phyloP scores from a whole-genome alignment of 768 basidiomycete genomes.

The Gymnopilus dilepis region DNA sequence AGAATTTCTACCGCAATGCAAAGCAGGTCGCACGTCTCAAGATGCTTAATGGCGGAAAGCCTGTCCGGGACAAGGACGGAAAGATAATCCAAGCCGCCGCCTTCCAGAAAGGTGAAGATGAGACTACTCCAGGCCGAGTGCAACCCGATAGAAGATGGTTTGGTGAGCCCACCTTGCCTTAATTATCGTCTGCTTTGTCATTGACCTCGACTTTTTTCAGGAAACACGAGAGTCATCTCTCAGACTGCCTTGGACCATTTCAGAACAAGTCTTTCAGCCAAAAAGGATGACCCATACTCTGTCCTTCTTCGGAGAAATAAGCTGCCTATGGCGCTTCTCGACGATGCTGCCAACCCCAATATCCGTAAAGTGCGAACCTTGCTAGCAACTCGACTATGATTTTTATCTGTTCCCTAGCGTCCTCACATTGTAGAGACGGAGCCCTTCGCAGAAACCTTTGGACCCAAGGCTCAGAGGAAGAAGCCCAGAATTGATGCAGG shows the following conservation, averaged over 20 bases:
- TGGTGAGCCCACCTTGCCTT: constrained; percentile 58
- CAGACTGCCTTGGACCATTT: constrained; percentile 97
- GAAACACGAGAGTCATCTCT: constrained; percentile 98
- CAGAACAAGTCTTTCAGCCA: constrained; percentile 81
- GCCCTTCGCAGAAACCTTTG: constrained; percentile 93
- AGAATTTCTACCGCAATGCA: constrained; percentile 98
- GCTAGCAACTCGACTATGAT: neutral
- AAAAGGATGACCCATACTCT: constrained; percentile 94
- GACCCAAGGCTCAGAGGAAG: constrained; percentile 95
- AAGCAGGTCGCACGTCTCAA: constrained; percentile 85
- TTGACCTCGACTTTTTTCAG: constrained; percentile 42
- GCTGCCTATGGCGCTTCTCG: constrained; percentile 94
- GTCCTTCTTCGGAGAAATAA: constrained; percentile 94
- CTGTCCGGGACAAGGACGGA: constrained; percentile 88
- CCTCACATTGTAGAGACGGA: constrained; percentile 96
- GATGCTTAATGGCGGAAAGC: constrained; percentile 92
- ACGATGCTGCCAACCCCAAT: constrained; percentile 85
- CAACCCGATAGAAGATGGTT: constrained; percentile 98
- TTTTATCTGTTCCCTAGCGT: constrained; percentile 53
- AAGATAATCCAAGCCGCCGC: constrained; percentile 93
- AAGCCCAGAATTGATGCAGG: constrained; percentile 86
- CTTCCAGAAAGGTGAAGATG: constrained; percentile 94
- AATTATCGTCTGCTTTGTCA: constrained; percentile 5
- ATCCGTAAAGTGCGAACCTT: constrained; percentile 62
- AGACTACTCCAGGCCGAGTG: constrained; percentile 87